Conservation (phyloP, 1,284 basidiomycete species). For the Wolfiporia cocos region DNA sequence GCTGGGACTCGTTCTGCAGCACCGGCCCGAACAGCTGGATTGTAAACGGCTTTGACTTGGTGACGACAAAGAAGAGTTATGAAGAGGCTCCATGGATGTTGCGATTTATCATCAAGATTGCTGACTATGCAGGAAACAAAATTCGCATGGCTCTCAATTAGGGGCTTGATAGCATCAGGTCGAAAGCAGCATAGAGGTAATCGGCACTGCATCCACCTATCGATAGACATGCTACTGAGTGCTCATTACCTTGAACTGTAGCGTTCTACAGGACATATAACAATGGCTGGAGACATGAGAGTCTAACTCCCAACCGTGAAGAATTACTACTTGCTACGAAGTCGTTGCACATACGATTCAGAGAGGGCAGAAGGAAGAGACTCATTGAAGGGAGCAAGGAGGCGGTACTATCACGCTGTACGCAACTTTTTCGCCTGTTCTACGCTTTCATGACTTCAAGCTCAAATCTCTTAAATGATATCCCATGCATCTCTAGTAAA, state of each 20-base stretch:
- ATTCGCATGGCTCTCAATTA: slow-evolving; percentile 61
- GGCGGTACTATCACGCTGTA: too few species aligned
- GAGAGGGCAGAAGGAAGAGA: too few species aligned
- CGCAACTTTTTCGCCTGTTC: too few species aligned
- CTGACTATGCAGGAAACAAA: slow-evolving; percentile 46
- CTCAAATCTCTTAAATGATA: too few species aligned
- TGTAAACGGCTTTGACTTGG: slow-evolving; percentile 35
- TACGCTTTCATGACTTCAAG: too few species aligned
- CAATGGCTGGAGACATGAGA: background rate
- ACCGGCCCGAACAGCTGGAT: background rate
- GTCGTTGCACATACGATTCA: too few species aligned
- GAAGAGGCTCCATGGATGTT: slow-evolving; percentile 32
- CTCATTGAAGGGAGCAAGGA: too few species aligned
- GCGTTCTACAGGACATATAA: slow-evolving; percentile 6
- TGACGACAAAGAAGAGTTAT: slow-evolving; percentile 70
- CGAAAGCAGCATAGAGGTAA: slow-evolving; percentile 52
- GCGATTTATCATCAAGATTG: background rate
- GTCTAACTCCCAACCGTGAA: background rate
- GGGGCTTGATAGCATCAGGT: slow-evolving; percentile 58
- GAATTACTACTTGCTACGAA: too few species aligned
- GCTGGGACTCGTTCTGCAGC: background rate
- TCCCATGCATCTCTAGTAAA: too few species aligned
- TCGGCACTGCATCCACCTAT: background rate
- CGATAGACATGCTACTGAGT: too few species aligned
- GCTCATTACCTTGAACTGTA: background rate